Base-by-base conservation (phyloP, 257 asterid species). In the Parsonsia alboflavescens region DNA sequence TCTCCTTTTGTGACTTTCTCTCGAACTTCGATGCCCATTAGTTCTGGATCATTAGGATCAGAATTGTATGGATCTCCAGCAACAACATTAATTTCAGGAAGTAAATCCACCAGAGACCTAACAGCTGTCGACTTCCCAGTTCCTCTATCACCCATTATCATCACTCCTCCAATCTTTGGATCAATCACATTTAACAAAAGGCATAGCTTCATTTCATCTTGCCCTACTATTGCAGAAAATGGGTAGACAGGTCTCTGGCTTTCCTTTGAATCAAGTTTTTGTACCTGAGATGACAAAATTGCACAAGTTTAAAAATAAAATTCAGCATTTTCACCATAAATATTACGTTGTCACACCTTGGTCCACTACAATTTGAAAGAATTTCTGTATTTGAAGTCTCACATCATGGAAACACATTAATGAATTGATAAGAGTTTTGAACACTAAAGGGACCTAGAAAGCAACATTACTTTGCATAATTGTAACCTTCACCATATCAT, bases 121-220 rank as follows among this genome's bases (percentile, higher is more conserved):
- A 95, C 97, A 1, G 97, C 81, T 0, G 99, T 95, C 46, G 99
- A 95, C 73, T 95, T 95, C 71, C 99, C 98, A 0, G 99, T 95
- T 73, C 99, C 98, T 62, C 99, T 84, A 65, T 95, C 97, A 7
- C 98, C 96, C 99, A 95, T 92, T 63, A 95, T 95, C 98, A 95
- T 95, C 48, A 95, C 99, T 12, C 98, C 97, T 65, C 99, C 98
- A n/a, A 95, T 95, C 78, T 95, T 92, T 4, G 98, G 97, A 71
- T 95, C 99, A 33, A 95, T 90, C 59, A 95, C 97, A 74, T 95
- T 95, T 77, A 92, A 73, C 63, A 89, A 78, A 41, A 90, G 96
- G 83, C 97, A 92, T 19, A 92, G 84, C 65, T 95, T 95, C 99
- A 95, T 95, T 83, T 95, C 98, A 39, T 92, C 98, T 78, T 95